These are phyloP conservation scores for Lasiodiplodia sp. DNA, from an alignment of 2,329 filamentous ascomycete genomes.

Conservation along the genomic window DNA sequence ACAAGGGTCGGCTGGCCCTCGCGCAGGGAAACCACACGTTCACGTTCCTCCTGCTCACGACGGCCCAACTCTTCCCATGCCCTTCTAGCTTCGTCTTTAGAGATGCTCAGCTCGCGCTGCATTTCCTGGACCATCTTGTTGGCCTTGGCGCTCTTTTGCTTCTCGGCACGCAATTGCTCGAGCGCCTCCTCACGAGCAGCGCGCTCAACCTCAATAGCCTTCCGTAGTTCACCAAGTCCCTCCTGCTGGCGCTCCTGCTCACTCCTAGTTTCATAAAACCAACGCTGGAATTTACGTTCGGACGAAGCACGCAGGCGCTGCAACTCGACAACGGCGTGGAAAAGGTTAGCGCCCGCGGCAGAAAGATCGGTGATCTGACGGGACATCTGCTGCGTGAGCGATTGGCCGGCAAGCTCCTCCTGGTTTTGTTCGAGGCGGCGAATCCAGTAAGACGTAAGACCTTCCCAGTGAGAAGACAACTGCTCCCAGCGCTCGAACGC, in stretches of 20 bases:
- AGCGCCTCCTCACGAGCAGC: slow-evolving; percentile 72
- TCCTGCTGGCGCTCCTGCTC: slow-evolving; percentile 89
- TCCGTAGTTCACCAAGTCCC: slow-evolving; percentile 79
- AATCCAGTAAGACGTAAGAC: slow-evolving; percentile 96
- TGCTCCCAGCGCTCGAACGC: slow-evolving; percentile 98
- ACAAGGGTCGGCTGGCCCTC: slow-evolving; percentile 88
- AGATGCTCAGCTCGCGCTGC: slow-evolving; percentile 91
- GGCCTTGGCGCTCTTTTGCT: slow-evolving; percentile 72
- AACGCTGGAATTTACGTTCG: slow-evolving; percentile 96
- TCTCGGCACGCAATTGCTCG: slow-evolving; percentile 69
- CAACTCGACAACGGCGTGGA: slow-evolving; percentile 95
- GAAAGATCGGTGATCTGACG: slow-evolving; percentile 97
- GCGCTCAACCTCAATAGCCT: slow-evolving; percentile 76
- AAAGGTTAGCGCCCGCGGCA: slow-evolving; percentile 93
- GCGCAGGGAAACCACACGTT: slow-evolving; percentile 83
- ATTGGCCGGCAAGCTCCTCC: slow-evolving; percentile 81
- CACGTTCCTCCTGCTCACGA: slow-evolving; percentile 90
- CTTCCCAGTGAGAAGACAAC: slow-evolving; percentile 96
- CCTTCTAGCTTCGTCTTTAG: slow-evolving; percentile 91
- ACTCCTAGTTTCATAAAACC: slow-evolving; percentile 94
- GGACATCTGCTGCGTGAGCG: slow-evolving; percentile 85
- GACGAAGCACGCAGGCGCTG: slow-evolving; percentile 93
- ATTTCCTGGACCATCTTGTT: slow-evolving; percentile 87
- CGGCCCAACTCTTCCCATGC: slow-evolving; percentile 97
- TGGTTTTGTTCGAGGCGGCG: slow-evolving; percentile 89